Evolutionary conservation across 805 yeast species (phyloP).

Genomic region (Hanseniaspora singularis): DNA sequence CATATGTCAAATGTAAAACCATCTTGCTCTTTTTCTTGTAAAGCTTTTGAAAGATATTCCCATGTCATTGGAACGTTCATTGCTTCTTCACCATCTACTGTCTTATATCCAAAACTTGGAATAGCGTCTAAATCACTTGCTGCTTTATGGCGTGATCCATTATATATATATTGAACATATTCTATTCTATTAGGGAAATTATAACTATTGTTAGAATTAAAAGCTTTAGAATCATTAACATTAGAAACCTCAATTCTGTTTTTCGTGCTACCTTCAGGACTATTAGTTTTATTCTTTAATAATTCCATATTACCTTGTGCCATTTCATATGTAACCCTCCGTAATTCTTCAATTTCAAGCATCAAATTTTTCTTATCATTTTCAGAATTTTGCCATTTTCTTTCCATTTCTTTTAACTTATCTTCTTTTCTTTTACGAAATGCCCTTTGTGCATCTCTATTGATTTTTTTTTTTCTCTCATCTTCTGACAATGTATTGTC

Average conservation of each 20-base stretch:
- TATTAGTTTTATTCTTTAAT: constrained; percentile 21
- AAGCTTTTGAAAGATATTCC: constrained; percentile 56
- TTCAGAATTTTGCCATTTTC: constrained; percentile 47
- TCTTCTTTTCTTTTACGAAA: constrained; percentile 73
- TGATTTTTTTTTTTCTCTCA: constrained; percentile 59
- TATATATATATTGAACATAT: constrained; percentile 22
- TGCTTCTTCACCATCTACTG: constrained; percentile 35
- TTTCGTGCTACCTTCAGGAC: neutral
- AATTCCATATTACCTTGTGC: constrained; percentile 52
- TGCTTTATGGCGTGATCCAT: constrained; percentile 1
- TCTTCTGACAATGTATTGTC: constrained; percentile 24
- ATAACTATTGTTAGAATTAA: constrained; percentile 14
- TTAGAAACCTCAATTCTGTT: neutral
- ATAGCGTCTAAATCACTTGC: constrained; percentile 1
- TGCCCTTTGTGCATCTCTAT: constrained; percentile 79
- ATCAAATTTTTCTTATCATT: constrained; percentile 42
- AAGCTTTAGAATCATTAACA: too few relatives aligned
- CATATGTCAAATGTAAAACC: constrained; percentile 36
- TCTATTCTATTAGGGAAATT: constrained; percentile 26
- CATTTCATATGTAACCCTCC: constrained; percentile 44
- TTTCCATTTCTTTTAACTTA: constrained; percentile 54
- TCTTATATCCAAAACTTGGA: constrained; percentile 22
- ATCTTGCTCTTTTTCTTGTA: constrained; percentile 32
- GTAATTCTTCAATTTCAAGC: constrained; percentile 41
- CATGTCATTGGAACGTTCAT: constrained; percentile 70